Evolutionary conservation across 371 early-diverging fungal species (phyloP), one percentile per base, ranked within the genome.

Genomic region (Basidiobolus meristosporus): DNA sequence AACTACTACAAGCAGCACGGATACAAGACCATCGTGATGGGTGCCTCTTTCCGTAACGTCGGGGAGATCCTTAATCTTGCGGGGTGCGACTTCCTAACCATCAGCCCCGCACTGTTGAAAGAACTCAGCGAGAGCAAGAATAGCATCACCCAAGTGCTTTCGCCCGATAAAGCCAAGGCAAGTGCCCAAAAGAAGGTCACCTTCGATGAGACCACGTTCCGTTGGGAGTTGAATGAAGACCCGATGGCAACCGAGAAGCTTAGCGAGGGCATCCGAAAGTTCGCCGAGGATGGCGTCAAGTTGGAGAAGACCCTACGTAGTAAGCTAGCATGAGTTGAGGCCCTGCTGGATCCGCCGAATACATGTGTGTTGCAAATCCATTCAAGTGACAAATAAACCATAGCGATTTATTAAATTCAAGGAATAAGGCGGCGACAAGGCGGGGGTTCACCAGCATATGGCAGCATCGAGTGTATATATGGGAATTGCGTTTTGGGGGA

Each of bases 11-110:
- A 96, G 73, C 77, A 82, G 60, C 72, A 78, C 63, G 83, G 76
- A 43, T 90, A 95, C 77, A 81, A 85, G 44, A 97, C 98, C 59
- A 92, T 96, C 50, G 95, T 97, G 44, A 97, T 97, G 98, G 98
- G 96, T 41, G 98, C 98, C 36, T 90, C 90, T 29, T 97, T 97
- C 90, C 82, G 98, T 53, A 90, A 87, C 69, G 71, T 71, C 31
- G 91, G 84, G 43, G 93, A 97, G 60, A 96, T 97, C 52, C 75
- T 83, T 53, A 78, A 92, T 62, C 70, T 97, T 41, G 84, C 90
- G 43, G 98, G 98, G 36, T 88, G 89, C 57, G 98, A 97, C 60
- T 92, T 69, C 59, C 63, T 97, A 59, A 95, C 98, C 51, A 96
- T 97, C 62, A 80, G 87, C 33, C 92, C 98, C 39, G 60, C 54